These are phyloP conservation scores for Aspergillus affinis DNA, from an alignment of 495 filamentous ascomycete genomes.

Conservation along the genomic window DNA sequence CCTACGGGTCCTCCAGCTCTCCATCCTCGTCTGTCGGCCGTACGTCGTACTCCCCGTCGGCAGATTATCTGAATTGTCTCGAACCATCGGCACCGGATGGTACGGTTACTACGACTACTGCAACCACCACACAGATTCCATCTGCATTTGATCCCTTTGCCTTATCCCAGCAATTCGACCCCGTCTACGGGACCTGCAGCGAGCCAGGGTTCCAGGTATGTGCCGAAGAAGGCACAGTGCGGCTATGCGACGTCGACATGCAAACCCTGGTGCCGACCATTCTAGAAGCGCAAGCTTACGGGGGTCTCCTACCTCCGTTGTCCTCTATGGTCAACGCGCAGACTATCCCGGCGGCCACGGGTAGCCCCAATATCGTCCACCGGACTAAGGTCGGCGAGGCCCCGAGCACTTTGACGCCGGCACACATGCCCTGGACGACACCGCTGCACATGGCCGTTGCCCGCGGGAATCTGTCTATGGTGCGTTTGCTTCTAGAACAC, in stretches of 20 bases:
- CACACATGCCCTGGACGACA: constrained; percentile 8
- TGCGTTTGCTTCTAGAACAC: constrained; percentile 13
- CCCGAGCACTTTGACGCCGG: neutral
- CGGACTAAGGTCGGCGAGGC: neutral
- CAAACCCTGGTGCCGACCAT: neutral
- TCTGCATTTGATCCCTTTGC: neutral
- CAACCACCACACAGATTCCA: neutral
- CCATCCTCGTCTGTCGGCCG: neutral
- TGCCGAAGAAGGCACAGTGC: neutral
- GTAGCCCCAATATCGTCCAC: neutral
- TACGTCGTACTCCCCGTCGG: neutral
- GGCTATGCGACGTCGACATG: neutral
- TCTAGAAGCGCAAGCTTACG: neutral
- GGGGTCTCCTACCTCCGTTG: neutral
- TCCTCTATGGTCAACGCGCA: neutral
- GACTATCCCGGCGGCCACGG: neutral
- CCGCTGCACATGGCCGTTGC: constrained; percentile 12
- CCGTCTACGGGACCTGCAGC: neutral
- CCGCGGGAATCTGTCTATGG: constrained; percentile 8
- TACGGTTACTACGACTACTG: neutral
- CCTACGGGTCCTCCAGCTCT: neutral
- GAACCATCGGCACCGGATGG: neutral
- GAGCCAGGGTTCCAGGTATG: neutral
- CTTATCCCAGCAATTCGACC: neutral
- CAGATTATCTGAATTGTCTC: neutral